Evolutionary conservation across 148 eudicot species (phyloP).

Genomic region (Chenopodium berlandieri): DNA sequence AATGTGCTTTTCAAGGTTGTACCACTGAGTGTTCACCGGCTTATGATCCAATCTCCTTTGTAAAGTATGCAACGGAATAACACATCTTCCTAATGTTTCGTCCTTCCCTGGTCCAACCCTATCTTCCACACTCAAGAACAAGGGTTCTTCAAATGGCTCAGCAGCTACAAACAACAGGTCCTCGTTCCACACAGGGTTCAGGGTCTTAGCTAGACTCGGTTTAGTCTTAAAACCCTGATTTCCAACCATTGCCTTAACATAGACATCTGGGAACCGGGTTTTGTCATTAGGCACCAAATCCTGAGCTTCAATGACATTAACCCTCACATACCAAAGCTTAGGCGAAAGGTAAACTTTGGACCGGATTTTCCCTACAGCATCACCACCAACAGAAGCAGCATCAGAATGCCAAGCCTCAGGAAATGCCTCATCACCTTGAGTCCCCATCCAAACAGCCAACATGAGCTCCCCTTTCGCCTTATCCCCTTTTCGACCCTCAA

Average conservation of each 20-base stretch:
- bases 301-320: constrained; percentile 75
- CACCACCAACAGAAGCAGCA: constrained; percentile 61
- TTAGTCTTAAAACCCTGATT: constrained; percentile 55
- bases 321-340: constrained; percentile 72
- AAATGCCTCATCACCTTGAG: constrained; percentile 78
- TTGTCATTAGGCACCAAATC: constrained; percentile 59
- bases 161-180: constrained; percentile 70
- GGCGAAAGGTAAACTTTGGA: constrained; percentile 80
- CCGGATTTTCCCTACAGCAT: constrained; percentile 52
- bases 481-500: constrained; percentile 51
- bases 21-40: constrained; percentile 57
- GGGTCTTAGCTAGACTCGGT: constrained; percentile 35
- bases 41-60: constrained; percentile 63
- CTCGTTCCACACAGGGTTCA: constrained; percentile 76
- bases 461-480: constrained; percentile 69
- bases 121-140: constrained; percentile 62
- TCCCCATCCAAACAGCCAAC: constrained; percentile 85
- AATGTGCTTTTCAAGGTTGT: constrained; percentile 60
- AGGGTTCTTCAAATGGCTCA: constrained; percentile 70
- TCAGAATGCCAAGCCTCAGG: constrained; percentile 82
- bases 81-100: constrained; percentile 52
- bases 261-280: constrained; percentile 50
- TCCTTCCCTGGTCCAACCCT: constrained; percentile 48
- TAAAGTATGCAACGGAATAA: constrained; percentile 38
- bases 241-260: constrained; percentile 51